These are phyloP conservation scores for Simplicillium sp. DNA, from an alignment of 2,329 filamentous ascomycete species.

Conservation along the genomic window DNA sequence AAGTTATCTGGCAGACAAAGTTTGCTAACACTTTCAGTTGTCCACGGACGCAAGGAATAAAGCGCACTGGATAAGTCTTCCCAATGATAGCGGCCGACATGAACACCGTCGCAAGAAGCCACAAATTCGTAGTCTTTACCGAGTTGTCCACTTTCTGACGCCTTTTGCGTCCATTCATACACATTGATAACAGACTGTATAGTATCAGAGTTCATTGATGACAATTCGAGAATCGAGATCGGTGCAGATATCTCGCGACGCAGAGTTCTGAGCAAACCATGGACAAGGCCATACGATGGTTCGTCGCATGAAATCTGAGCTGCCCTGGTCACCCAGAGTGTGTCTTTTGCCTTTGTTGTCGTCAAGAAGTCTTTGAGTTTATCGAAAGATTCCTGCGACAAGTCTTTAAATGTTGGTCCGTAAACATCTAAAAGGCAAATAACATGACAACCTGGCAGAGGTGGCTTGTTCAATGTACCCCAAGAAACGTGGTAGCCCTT, in stretches of 20 bases:
- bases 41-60: not conserved
- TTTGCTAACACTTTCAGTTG: not conserved
- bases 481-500: not conserved
- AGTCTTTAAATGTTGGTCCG: not conserved
- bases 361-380: not conserved
- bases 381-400: not conserved
- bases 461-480: not conserved
- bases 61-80: not conserved
- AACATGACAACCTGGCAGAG: not conserved
- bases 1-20: not conserved
- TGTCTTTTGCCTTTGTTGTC: not conserved
- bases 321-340: not conserved
- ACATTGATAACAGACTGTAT: not conserved
- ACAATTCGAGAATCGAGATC: not conserved
- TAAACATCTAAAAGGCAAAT: not conserved
- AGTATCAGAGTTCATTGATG: not conserved
- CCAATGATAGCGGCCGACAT: constrained; percentile 1
- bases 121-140: constrained; percentile 1
- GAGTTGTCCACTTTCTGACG: not conserved
- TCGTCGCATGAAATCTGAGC: not conserved
- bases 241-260: not conserved
- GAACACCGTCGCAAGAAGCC: not conserved
- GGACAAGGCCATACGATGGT: not conserved
- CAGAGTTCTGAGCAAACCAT: not conserved
- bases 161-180: not conserved